These are phyloP conservation scores for Fusarium denticulatum DNA, from an alignment of 2,329 filamentous ascomycete genomes.

Conservation along the genomic window DNA sequence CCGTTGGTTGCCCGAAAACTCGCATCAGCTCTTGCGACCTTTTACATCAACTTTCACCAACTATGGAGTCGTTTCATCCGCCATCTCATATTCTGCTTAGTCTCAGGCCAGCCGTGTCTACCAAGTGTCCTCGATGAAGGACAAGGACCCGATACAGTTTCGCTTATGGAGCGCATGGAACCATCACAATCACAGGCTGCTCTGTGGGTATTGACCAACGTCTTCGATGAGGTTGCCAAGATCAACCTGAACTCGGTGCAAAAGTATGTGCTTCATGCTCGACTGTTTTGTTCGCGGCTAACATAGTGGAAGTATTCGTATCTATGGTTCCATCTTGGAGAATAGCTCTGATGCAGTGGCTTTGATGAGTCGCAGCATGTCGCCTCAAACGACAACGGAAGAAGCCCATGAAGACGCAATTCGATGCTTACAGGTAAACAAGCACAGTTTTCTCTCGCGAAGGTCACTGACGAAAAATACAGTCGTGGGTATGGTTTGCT, in stretches of 20 bases:
- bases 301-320: conserved; percentile 45
- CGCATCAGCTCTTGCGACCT: conserved; percentile 79
- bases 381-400: conserved; percentile 39
- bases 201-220: conserved; percentile 67
- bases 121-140: conserved; percentile 41
- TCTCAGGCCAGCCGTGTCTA: conserved; percentile 37
- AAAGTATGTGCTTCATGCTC: conserved; percentile 53
- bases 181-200: conserved; percentile 62
- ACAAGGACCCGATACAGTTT: conserved; percentile 52
- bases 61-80: conserved; percentile 73
- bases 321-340: conserved; percentile 53
- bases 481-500: conserved; percentile 80
- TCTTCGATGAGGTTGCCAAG: conserved; percentile 58
- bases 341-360: conserved; percentile 53
- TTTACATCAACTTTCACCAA: conserved; percentile 75
- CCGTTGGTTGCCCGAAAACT: conserved; percentile 77
- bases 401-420: conserved; percentile 65
- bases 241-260: conserved; percentile 70
- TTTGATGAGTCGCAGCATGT: conserved; percentile 54
- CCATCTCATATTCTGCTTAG: conserved; percentile 68
- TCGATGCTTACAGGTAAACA: conserved; percentile 64
- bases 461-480: conserved; percentile 6
- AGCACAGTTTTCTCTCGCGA: background rate
- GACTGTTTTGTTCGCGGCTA: conserved; percentile 1
- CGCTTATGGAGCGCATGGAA: conserved; percentile 60